Evolutionary conservation across 306 rosid genomes (phyloP), one percentile per base, ranked within the genome.

Genomic region (Albizia julibrissin): DNA sequence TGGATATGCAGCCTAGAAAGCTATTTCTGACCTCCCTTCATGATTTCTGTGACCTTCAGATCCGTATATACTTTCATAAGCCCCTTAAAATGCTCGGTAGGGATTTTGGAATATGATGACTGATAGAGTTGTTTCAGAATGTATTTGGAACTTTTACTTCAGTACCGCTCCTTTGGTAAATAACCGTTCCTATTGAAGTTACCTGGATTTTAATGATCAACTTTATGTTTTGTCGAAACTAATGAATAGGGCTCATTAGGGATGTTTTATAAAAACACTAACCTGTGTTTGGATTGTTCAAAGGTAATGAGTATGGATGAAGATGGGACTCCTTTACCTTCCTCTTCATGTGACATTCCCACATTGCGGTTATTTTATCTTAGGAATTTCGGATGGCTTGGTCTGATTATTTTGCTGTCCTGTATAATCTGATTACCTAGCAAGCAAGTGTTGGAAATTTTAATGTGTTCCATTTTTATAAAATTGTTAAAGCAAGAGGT

Each of bases 1-100:
- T 69, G 80, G 82, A 83, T 80, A 74, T 74, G 77, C 58, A 75
- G 84, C 79, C 79, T 86, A 82, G 88, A 82, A 82, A 86, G 79
- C 86, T 79, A 1, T 78, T 12, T 85, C 79, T 79, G 86, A 85
- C 74, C 19, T n/a, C 9, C 9, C 3, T n/a, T 3, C 5, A 3
- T 8, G 18, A 29, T 14, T n/a, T 15, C 8, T 24, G 16, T 13
- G n/a, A 42, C 1, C 11, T 59, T 3, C 9, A 22, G 14, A 47
- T 14, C 8, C 3, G 49, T 44, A 29, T 34, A 75, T 56, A 21
- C 37, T 6, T 31, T 11, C 3, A 31, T 16, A 18, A 16, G n/a
- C 19, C 46, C 13, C 6, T 3, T 74, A 10, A 47, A 14, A 3
- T 46, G 6, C 18, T 46, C 5, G 6, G 52, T 46, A 14, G 6